These are phyloP conservation scores for Penicillium crustosum DNA, from an alignment of 2,329 filamentous ascomycete genomes.

Conservation along the genomic window DNA sequence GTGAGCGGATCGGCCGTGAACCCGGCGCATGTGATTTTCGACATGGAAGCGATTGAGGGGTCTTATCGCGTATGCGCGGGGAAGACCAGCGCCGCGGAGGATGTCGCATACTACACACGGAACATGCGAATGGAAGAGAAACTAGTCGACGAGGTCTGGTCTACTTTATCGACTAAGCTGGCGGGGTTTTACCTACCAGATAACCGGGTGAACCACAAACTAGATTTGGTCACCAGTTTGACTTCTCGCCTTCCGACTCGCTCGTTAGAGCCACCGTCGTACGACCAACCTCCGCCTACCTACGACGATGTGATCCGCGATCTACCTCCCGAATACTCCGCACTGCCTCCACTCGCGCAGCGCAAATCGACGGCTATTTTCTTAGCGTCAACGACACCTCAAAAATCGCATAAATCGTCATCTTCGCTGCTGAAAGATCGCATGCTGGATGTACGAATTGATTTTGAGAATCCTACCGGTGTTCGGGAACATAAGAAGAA, in stretches of 20 bases:
- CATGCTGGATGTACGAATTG: constrained; percentile 18
- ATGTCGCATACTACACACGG: background rate
- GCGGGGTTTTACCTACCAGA: background rate
- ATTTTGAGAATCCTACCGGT: constrained; percentile 26
- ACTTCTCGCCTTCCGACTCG: constrained; percentile 8
- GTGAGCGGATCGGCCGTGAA: constrained; percentile 8
- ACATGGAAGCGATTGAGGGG: constrained; percentile 18
- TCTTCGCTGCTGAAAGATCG: constrained; percentile 12
- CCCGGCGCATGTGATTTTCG: constrained; percentile 13
- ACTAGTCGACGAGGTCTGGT: constrained; percentile 16
- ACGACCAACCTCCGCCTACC: constrained; percentile 31
- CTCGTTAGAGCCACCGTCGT: constrained; percentile 16
- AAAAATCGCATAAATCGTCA: constrained; percentile 7
- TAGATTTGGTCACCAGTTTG: constrained; percentile 5
- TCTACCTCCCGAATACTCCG: constrained; percentile 36
- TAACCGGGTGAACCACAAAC: background rate
- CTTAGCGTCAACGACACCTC: constrained; percentile 7
- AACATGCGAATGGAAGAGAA: constrained; percentile 7
- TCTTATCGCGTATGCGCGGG: constrained; percentile 4
- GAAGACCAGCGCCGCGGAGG: background rate
- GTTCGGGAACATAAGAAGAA: constrained; percentile 41
- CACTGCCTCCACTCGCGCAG: constrained; percentile 30
- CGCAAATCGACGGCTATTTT: constrained; percentile 16
- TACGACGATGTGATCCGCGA: constrained; percentile 36
- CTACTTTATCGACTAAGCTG: background rate